Conservation (phyloP, 1,139 yeast species). For the Pichia sp. region DNA sequence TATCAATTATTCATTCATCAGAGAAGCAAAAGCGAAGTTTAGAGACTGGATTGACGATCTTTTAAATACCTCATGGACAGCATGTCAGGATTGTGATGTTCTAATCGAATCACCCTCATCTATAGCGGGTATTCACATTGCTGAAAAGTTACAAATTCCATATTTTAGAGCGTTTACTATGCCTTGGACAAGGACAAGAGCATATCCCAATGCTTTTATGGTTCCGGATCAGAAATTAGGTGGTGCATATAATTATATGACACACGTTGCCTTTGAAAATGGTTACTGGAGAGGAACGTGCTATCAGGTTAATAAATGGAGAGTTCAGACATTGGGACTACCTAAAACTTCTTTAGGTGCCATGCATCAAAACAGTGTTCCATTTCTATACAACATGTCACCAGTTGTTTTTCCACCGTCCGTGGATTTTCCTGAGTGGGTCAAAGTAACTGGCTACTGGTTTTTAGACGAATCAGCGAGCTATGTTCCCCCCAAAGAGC, state of each 20-base stretch:
- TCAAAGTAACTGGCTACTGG: constrained; percentile 94
- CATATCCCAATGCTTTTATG: constrained; percentile 93
- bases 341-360: constrained; percentile 66
- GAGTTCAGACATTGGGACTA: constrained; percentile 60
- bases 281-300: constrained; percentile 92
- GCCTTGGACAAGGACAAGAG: constrained; percentile 97
- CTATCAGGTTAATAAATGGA: constrained; percentile 86
- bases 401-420: constrained; percentile 89
- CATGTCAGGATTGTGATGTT: constrained; percentile 74
- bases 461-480: constrained; percentile 51
- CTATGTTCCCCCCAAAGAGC: constrained; percentile 60
- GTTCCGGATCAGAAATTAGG: constrained; percentile 93
- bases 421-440: constrained; percentile 91
- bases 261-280: constrained; percentile 89
- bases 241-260: constrained; percentile 85
- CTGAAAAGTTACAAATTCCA: constrained; percentile 85
- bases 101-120: constrained; percentile 92
- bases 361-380: constrained; percentile 74
- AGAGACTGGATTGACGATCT: constrained; percentile 76
- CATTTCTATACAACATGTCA: constrained; percentile 84
- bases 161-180: constrained; percentile 93
- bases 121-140: constrained; percentile 92
- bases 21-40: constrained; percentile 78
- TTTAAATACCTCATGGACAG: constrained; percentile 70
- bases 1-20: constrained; percentile 74